A percentile compares a stretch with the other conserved stretches of the same genome.
Evolutionary conservation across 106 monocot species (phyloP).

Genomic region (Apostasia shenzhenica): DNA sequence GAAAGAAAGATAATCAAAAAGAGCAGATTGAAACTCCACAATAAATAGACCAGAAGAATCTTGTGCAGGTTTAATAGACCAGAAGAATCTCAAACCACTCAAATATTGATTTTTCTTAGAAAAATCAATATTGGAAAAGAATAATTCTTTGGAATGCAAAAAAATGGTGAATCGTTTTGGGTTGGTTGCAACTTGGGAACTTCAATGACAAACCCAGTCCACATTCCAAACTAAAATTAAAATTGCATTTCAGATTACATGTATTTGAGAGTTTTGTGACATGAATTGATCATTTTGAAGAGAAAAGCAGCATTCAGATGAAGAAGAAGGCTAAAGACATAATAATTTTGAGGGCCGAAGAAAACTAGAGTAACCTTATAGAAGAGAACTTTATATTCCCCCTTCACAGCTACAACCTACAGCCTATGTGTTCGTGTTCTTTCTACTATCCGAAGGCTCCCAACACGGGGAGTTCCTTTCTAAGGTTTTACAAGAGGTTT

Average conservation of each 20-base stretch:
- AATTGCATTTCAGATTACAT: background rate
- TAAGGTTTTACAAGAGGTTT: too few relatives aligned
- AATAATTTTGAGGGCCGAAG: background rate
- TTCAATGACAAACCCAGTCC: background rate
- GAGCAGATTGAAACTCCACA: conserved; percentile 32
- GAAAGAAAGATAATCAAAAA: conserved; percentile 61
- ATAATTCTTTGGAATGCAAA: background rate
- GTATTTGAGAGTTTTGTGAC: background rate
- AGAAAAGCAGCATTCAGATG: background rate
- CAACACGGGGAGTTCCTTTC: too few relatives aligned
- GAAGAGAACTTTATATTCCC: background rate
- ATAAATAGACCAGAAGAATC: background rate
- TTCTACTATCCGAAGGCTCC: too few relatives aligned
- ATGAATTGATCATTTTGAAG: background rate
- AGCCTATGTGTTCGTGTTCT: too few relatives aligned
- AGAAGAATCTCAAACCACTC: background rate
- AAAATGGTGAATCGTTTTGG: background rate
- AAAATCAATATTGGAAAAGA: background rate
- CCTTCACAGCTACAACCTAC: background rate
- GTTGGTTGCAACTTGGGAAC: conserved; percentile 1
- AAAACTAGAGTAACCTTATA: background rate
- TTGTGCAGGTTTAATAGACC: background rate
- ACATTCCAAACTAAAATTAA: background rate
- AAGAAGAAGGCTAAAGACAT: background rate
- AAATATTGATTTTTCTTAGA: background rate